phyloP scores from a whole-genome alignment of 345 rosid genomes.

The Eucalyptus cloeziana region DNA sequence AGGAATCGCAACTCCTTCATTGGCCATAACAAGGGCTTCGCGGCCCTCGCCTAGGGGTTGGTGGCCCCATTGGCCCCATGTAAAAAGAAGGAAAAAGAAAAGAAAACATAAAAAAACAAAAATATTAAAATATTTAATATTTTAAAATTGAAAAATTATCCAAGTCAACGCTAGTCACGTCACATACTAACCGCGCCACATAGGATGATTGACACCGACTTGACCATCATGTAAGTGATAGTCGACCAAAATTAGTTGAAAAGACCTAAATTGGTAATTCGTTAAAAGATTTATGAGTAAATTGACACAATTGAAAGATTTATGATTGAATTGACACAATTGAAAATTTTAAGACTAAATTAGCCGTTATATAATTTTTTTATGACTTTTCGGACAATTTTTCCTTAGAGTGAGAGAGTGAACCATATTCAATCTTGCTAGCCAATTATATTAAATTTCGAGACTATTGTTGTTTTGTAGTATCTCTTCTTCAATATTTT shows the following conservation, averaged over 20 bases:
- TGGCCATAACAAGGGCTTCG: no score
- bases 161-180: accelerated
- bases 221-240: background rate
- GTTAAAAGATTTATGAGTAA: no score
- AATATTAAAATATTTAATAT: no score
- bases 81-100: background rate
- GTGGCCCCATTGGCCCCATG: background rate
- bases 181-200: accelerated
- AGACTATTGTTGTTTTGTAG: background rate
- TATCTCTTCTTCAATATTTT: background rate
- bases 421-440: background rate
- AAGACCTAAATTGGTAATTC: no score
- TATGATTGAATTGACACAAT: accelerated
- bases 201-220: background rate
- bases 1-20: background rate
- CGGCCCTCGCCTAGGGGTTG: background rate
- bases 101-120: no score
- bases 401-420: background rate
- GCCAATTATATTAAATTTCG: background rate
- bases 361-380: accelerated
- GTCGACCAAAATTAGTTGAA: no score
- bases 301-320: no score
- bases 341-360: no score
- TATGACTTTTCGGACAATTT: no score
- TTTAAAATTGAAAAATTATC: no score